Percentiles rank a stretch among this genome's conserved stretches.
phyloP scores from a whole-genome alignment of 2,329 filamentous ascomycete genomes.

The Fusarium pseudoanthophilum region DNA sequence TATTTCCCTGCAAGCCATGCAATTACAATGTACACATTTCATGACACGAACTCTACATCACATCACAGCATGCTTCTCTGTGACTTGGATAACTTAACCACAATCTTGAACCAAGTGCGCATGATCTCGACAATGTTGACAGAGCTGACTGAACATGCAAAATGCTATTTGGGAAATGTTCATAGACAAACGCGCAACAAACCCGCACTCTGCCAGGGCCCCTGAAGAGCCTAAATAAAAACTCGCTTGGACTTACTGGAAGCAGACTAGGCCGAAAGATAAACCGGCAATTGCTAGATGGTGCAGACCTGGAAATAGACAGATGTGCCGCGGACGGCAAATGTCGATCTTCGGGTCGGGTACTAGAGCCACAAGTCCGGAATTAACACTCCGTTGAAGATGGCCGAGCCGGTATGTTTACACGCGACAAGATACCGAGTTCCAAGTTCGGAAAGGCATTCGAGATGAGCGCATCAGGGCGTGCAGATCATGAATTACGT shows the following conservation, averaged over 20 bases:
- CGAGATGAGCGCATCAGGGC: constrained; percentile 12
- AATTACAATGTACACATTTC: background rate
- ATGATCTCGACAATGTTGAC: background rate
- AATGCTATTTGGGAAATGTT: background rate
- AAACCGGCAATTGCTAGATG: constrained; percentile 40
- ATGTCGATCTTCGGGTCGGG: constrained; percentile 42
- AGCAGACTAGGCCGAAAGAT: constrained; percentile 16
- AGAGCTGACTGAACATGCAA: background rate
- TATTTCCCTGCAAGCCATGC: background rate
- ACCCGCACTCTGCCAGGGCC: constrained; percentile 7
- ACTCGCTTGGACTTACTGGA: constrained; percentile 27
- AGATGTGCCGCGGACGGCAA: constrained; percentile 44
- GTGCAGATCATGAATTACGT: constrained; percentile 13
- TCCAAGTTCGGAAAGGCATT: constrained; percentile 22
- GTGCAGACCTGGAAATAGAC: constrained; percentile 36
- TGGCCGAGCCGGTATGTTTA: background rate
- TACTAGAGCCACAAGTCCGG: constrained; percentile 37
- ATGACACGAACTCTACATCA: background rate
- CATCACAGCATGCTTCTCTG: background rate
- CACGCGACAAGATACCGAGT: background rate
- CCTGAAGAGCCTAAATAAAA: constrained; percentile 26
- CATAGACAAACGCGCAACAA: constrained; percentile 17
- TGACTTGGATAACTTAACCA: background rate
- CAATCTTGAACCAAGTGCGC: background rate
- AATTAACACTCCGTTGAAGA: constrained; percentile 34